A percentile compares a stretch with the other conserved stretches of the same genome.
phyloP scores from a whole-genome alignment of 192 early-diverging fungal species.

The Coemansia sp. region DNA sequence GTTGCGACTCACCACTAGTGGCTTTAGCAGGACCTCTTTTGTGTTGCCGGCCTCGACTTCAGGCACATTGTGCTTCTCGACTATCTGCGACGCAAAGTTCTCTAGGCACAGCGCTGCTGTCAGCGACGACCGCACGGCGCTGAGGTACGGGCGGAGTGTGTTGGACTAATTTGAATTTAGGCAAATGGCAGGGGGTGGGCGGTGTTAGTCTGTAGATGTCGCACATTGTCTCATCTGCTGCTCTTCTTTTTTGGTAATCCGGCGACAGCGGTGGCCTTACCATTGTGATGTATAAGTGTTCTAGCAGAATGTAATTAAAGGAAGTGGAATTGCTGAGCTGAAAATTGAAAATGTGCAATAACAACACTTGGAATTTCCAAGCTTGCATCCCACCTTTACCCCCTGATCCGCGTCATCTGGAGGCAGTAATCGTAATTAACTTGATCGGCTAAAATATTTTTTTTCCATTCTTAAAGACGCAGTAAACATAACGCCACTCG shows the following conservation, averaged over 20 bases:
- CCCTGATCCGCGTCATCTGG: background rate
- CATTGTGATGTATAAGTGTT: background rate
- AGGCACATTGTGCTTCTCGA: constrained; percentile 98
- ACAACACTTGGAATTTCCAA: background rate
- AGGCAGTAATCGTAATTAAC: constrained; percentile 10
- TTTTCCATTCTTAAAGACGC: constrained; percentile 1
- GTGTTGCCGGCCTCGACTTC: constrained; percentile 88
- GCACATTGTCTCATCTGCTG: background rate
- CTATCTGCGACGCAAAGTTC: constrained; percentile 97
- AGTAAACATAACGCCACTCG: background rate
- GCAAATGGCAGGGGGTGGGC: background rate
- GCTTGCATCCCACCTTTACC: background rate
- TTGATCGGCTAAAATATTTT: constrained; percentile 17
- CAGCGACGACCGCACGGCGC: constrained; percentile 89
- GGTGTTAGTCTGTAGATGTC: background rate
- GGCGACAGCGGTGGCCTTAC: background rate
- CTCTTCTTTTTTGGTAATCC: background rate
- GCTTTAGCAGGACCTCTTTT: constrained; percentile 84
- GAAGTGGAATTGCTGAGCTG: background rate
- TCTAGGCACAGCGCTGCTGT: constrained; percentile 95
- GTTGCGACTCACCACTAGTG: constrained; percentile 84
- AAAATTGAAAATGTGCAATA: background rate
- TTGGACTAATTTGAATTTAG: constrained; percentile 74
- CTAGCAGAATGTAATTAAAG: background rate
- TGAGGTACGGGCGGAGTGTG: constrained; percentile 94